Evolutionary conservation across 225 moss, liverwort and hornwort genomes (phyloP), one percentile per base, ranked within the genome.

Genomic region (Pleurozium schreberi): DNA sequence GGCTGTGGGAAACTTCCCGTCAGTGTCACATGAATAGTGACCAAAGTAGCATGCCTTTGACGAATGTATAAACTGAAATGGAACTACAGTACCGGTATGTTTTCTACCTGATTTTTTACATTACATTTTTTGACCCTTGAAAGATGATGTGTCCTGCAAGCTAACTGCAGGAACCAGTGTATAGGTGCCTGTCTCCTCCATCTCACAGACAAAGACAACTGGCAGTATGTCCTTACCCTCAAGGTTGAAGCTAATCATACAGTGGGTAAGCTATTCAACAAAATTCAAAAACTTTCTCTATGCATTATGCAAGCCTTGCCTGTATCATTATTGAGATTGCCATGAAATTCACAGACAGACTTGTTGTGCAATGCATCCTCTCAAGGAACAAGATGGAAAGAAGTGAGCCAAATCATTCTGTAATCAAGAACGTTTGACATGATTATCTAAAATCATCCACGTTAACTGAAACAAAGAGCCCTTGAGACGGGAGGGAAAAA

Each of bases 311-410:
- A 91, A 89, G 67, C 82, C 53, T 26, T 91, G 45, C 76, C 84
- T 52, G 43, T 71, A 68, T 84, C 84, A 21, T 87, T 40, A 71
- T 88, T 87, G 52, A 83, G 23, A 61, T 77, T 86, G 87, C 88
- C 88, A 60, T 91, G 94, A 81, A 92, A 92, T 91, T 91, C 85
- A 89, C 87, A 74, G 91, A 92, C 64, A 89, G 55, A 18, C 55
- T 71, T 76, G 40, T 25, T 40, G 73, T 43, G 73, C 45, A 28
- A 42, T 43, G 57, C 55, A 83, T 88, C 78, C 53, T 71, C 84
- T 88, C n/a, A 89, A 88, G 19, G 33, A 80, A 75, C 22, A 81
- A 86, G 65, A 61, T 58, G 45, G 80, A 75, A 77, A 79, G 30
- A 45, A 28, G 30, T 74, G 47, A 74, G 73, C 6, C 18, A 30